Evolutionary conservation across 1,284 basidiomycete genomes (phyloP), one percentile per base, ranked within the genome.

Genomic region (Volvariella volvacea): DNA sequence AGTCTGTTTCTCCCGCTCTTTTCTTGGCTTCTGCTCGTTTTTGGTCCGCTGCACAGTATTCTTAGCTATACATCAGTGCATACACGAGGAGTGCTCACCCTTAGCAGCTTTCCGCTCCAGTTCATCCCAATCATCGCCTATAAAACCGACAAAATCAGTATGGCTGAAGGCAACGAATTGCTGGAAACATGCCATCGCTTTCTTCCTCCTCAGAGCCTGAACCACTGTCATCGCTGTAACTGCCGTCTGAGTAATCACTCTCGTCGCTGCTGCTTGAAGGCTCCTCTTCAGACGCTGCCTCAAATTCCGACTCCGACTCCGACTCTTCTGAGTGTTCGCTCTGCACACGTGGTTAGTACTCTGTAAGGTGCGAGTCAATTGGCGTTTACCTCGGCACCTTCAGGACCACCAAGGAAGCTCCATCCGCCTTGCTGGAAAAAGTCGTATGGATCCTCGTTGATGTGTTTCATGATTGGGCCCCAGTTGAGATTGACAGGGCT

Each of bases 401-500:
- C 76, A 8, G 79, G 80, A n/a, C 81, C 79, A n/a, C 80, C 75
- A 47, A 99, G 74, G 83, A 96, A 98, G 47, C 71, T 74, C 96
- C 96, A 99, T 22, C 96, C 96, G 21, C 93, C 94, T 45, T 89
- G 83, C 51, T 85, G 86, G 81, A 96, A 99, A 72, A 99, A 99
- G 42, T 90, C 91, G 57, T 91, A 85, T 0, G 96, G 94, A 56
- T 89, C 90, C 51, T 97, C 94, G 55, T 95, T 95, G 66, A 96
- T 84, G 22, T 91, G 92, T 66, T 94, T 95, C 91, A 96, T 96
- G 61, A 99, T 97, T 2, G 90, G 90, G 14, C 85, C 83, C 96
- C 96, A 99, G 60, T 97, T 96, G 65, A 98, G 71, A 66, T 99
- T 99, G 67, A 99, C 92, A 1, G 92, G 92, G 8, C 95, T 91